phyloP scores from a whole-genome alignment of 768 basidiomycete genomes.

The Leccinum disarticulatum region DNA sequence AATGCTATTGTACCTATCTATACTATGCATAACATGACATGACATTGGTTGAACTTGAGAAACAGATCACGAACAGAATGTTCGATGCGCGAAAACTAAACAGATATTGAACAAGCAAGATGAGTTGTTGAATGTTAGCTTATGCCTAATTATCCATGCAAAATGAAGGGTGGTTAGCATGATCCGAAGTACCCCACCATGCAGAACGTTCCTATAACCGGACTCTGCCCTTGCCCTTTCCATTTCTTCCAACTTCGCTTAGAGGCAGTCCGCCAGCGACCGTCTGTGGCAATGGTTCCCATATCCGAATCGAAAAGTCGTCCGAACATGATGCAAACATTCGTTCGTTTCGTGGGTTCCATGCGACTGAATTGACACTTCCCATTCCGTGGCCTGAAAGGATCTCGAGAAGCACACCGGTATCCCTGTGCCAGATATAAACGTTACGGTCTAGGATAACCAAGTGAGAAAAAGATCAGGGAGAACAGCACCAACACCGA shows the following conservation, averaged over 20 bases:
- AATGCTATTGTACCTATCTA: conserved; percentile 35
- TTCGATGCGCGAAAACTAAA: conserved; percentile 21
- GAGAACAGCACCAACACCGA: conserved; percentile 33
- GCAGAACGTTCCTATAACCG: conserved; percentile 40
- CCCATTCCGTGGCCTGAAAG: conserved; percentile 85
- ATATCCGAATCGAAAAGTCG: conserved; percentile 87
- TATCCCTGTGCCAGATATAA: conserved; percentile 94
- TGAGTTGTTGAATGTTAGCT: conserved; percentile 29
- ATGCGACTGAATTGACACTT: conserved; percentile 93
- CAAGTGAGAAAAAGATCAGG: conserved; percentile 11
- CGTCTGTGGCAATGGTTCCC: conserved; percentile 53
- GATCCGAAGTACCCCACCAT: conserved; percentile 15
- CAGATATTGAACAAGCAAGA: conserved; percentile 26
- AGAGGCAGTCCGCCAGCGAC: conserved; percentile 16
- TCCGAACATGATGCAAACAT: conserved; percentile 98
- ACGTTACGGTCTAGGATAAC: conserved; percentile 77
- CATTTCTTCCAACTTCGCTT: conserved; percentile 33
- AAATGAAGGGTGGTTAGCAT: conserved; percentile 24
- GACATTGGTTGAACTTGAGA: conserved; percentile 22
- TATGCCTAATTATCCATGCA: conserved; percentile 29
- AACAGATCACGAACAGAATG: conserved; percentile 25
- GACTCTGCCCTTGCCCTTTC: conserved; percentile 67
- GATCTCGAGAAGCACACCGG: conserved; percentile 80
- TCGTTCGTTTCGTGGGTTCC: conserved; percentile 86
- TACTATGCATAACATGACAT: conserved; percentile 35